Percentiles rank a stretch among this genome's conserved stretches.
Evolutionary conservation across 768 basidiomycete species (phyloP).

Genomic region (Hygrophorus russula): DNA sequence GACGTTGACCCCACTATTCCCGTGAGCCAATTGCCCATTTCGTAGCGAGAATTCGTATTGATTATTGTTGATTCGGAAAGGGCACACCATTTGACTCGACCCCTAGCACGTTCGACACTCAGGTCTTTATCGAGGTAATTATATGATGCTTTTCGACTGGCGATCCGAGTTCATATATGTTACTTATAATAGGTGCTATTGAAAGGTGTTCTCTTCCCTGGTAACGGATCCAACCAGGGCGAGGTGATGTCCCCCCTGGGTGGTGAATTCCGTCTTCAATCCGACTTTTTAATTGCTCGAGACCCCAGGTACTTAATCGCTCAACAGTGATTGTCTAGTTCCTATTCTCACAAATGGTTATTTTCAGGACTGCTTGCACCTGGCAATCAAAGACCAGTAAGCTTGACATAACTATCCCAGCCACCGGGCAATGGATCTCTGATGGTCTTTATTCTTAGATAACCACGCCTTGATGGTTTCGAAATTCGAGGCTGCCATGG

Average conservation of each 20-base stretch:
- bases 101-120: constrained; percentile 19
- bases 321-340: not conserved
- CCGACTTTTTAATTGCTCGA: constrained; percentile 15
- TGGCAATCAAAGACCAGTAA: constrained; percentile 27
- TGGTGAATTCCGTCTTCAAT: constrained; percentile 21
- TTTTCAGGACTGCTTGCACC: constrained; percentile 22
- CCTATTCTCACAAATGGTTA: not conserved
- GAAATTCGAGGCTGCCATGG: constrained; percentile 20
- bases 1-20: constrained; percentile 9
- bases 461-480: constrained; percentile 14
- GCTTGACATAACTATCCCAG: not conserved
- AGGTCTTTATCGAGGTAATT: constrained; percentile 20
- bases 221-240: constrained; percentile 13
- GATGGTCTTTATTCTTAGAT: constrained; percentile 5
- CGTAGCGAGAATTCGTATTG: no score
- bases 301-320: constrained; percentile 4
- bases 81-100: constrained; percentile 21
- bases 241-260: constrained; percentile 14
- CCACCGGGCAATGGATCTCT: not conserved
- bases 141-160: not conserved
- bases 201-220: not conserved
- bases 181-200: no score
- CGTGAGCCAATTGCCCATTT: not conserved
- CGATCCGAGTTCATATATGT: no score
- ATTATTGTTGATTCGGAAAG: constrained; percentile 1